phyloP scores from a whole-genome alignment of 352 stramenopile species.

The Pythium phragmitis region DNA sequence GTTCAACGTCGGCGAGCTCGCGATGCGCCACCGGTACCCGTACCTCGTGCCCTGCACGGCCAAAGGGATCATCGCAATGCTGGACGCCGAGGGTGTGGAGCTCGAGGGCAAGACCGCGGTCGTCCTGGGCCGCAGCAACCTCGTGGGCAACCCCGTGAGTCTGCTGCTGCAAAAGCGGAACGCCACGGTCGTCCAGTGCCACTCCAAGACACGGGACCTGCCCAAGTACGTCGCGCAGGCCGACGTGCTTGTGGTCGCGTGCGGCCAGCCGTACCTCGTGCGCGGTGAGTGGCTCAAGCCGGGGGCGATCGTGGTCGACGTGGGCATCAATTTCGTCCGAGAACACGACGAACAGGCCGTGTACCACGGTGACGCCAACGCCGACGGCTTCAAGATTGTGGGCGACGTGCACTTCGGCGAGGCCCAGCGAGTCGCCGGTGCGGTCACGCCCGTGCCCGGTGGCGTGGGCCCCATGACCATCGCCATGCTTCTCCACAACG shows the following conservation, averaged over 20 bases:
- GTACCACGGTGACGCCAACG: constrained; percentile 55
- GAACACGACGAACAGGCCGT: constrained; percentile 28
- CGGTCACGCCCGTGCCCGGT: constrained; percentile 96
- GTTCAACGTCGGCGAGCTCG: constrained; percentile 94
- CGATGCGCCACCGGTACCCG: constrained; percentile 82
- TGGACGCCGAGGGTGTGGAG: constrained; percentile 87
- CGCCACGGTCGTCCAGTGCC: constrained; percentile 97
- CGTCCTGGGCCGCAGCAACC: constrained; percentile 96
- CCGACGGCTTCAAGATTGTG: constrained; percentile 94
- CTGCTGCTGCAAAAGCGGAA: constrained; percentile 95
- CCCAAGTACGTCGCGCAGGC: constrained; percentile 86
- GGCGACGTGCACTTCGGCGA: constrained; percentile 95
- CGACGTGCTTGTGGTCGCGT: constrained; percentile 97
- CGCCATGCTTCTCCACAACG: constrained; percentile 92
- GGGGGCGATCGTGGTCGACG: constrained; percentile 97
- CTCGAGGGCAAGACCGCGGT: constrained; percentile 95
- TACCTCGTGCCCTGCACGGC: constrained; percentile 96
- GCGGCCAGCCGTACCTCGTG: constrained; percentile 95
- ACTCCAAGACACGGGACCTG: constrained; percentile 93
- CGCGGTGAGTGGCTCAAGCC: constrained; percentile 96
- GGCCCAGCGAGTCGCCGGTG: constrained; percentile 77
- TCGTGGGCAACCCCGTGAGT: constrained; percentile 96
- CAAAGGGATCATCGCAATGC: constrained; percentile 95
- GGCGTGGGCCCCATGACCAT: constrained; percentile 99
- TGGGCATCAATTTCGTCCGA: constrained; percentile 98